These are phyloP conservation scores for Boeremia exigua DNA, from an alignment of 2,329 filamentous ascomycete genomes.

Conservation along the genomic window DNA sequence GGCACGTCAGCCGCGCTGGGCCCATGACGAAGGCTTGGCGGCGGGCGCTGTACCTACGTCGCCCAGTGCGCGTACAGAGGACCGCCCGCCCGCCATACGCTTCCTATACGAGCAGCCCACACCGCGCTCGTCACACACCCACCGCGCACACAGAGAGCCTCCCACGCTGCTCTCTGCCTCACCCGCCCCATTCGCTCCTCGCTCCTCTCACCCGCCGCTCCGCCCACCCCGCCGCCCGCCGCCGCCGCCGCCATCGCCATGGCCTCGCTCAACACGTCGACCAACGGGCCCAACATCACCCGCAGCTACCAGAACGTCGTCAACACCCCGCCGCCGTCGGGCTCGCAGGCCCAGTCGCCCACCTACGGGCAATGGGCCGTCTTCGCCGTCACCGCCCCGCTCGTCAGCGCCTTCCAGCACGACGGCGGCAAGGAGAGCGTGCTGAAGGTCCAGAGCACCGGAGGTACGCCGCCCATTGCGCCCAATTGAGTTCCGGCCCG, in stretches of 20 bases:
- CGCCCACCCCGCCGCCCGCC: conserved; percentile 10
- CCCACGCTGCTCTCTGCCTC: conserved; percentile 2
- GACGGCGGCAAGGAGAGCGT: conserved; percentile 91
- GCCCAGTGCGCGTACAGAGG: too few species aligned
- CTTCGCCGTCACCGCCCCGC: conserved; percentile 89
- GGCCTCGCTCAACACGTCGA: conserved; percentile 66
- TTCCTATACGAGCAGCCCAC: conserved; percentile 8
- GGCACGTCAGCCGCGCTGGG: neutral
- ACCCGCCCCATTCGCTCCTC: neutral
- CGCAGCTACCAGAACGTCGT: conserved; percentile 70
- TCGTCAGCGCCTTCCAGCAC: conserved; percentile 88
- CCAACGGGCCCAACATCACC: conserved; percentile 61
- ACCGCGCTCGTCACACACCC: neutral
- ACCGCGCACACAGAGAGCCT: conserved; percentile 6
- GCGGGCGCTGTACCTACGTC: conserved; percentile 6
- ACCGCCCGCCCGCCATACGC: neutral
- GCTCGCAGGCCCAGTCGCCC: conserved; percentile 68
- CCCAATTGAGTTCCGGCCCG: too few species aligned
- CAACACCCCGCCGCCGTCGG: conserved; percentile 64
- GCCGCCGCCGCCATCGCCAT: conserved; percentile 56
- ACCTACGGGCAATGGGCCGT: conserved; percentile 93
- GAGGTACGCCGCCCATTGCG: too few species aligned
- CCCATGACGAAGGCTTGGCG: conserved; percentile 20
- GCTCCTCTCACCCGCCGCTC: neutral
- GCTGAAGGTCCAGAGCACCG: conserved; percentile 90